phyloP scores from a whole-genome alignment of 2,329 filamentous ascomycete species.

The Aspergillus fumigatiaffinis region DNA sequence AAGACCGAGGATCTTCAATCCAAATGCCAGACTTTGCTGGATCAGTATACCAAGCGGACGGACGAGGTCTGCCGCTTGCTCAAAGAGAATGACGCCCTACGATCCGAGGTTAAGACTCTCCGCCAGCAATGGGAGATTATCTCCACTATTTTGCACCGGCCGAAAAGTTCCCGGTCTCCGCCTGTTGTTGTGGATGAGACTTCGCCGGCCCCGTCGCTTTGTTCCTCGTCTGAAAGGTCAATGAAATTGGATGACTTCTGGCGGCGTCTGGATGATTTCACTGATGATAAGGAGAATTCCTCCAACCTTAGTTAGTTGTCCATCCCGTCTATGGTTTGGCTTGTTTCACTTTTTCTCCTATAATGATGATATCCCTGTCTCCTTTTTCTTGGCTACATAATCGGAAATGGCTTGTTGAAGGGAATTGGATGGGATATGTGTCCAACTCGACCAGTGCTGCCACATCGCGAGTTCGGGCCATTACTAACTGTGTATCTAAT shows the following conservation, averaged over 20 bases:
- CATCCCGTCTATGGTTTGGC: no score
- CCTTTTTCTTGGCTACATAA: neutral
- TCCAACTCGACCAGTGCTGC: no score
- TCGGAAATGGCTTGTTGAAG: neutral
- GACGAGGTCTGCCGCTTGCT: neutral
- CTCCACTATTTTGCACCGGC: neutral
- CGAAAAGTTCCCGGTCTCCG: neutral
- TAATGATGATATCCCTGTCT: neutral
- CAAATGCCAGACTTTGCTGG: neutral
- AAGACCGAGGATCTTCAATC: slow-evolving; percentile 1
- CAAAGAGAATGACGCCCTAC: neutral
- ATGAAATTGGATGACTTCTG: neutral
- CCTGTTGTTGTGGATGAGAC: neutral
- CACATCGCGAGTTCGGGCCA: neutral
- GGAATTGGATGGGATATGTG: no score
- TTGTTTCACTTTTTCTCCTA: neutral
- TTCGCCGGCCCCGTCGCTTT: neutral
- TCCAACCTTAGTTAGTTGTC: slow-evolving; percentile 1
- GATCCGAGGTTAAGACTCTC: neutral
- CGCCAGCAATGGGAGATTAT: neutral
- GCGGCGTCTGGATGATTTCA: neutral
- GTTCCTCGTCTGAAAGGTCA: neutral
- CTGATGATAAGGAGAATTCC: neutral
- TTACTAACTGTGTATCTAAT: neutral
- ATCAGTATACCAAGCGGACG: neutral